Conservation (phyloP, 2,329 filamentous ascomycete species). For the Pochonia chlamydosporia region DNA sequence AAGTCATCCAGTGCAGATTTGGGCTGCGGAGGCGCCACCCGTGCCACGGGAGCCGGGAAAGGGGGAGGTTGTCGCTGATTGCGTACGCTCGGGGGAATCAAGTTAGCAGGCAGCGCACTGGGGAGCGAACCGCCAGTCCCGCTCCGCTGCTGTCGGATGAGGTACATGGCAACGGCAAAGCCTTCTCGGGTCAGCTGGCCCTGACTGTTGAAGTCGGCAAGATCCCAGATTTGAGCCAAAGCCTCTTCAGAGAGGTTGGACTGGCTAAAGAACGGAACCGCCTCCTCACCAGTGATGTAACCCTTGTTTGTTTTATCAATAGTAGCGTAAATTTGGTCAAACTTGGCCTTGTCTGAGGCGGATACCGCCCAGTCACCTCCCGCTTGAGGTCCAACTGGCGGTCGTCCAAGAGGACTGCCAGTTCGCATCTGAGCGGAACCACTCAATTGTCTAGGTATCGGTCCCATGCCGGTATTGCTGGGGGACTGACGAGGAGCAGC, state of each 20-base stretch:
- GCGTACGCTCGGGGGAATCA: constrained; percentile 84
- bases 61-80: constrained; percentile 31
- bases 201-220: constrained; percentile 88
- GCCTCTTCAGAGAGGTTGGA: constrained; percentile 84
- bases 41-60: constrained; percentile 39
- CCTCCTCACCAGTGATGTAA: constrained; percentile 88
- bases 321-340: constrained; percentile 78
- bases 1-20: constrained; percentile 89
- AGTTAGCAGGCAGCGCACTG: constrained; percentile 67
- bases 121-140: constrained; percentile 62
- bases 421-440: constrained; percentile 61
- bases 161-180: constrained; percentile 95
- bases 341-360: constrained; percentile 77
- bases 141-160: constrained; percentile 84
- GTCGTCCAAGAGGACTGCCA: constrained; percentile 50
- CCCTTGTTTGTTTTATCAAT: constrained; percentile 78
- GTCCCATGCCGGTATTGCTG: constrained; percentile 48
- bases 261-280: constrained; percentile 89
- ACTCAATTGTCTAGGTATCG: constrained; percentile 79
- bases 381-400: constrained; percentile 38
- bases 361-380: constrained; percentile 72
- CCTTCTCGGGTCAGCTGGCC: constrained; percentile 82
- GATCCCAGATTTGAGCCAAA: constrained; percentile 93
- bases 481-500: constrained; percentile 43
- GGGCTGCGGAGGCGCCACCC: constrained; percentile 43